Percentiles rank a stretch among this genome's conserved stretches.
Evolutionary conservation across 352 stramenopile genomes (phyloP).

Genomic region (Phytophthora pinifolia): DNA sequence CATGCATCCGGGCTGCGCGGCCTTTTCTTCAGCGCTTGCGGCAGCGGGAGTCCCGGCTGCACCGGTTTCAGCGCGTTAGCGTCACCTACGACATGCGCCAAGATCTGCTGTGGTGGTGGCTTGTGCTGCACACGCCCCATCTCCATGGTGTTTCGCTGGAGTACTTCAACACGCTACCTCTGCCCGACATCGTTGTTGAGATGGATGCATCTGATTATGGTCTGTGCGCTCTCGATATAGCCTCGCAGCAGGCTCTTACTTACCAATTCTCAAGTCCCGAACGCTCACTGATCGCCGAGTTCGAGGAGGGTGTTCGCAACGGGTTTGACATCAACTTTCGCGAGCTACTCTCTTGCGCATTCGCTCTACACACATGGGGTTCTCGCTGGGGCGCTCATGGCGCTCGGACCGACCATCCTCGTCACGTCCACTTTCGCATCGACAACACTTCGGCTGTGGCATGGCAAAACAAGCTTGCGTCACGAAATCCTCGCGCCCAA

Average conservation of each 20-base stretch:
- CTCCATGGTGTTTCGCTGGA: too few species aligned
- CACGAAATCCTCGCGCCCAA: not conserved
- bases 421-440: not conserved
- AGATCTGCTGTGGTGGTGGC: too few species aligned
- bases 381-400: not conserved
- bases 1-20: not conserved
- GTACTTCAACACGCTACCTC: too few species aligned
- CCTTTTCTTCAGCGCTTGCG: not conserved
- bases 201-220: too few species aligned
- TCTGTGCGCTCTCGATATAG: too few species aligned
- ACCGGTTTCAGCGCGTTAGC: not conserved
- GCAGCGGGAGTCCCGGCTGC: not conserved
- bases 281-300: too few species aligned
- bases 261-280: too few species aligned
- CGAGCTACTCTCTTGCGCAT: not conserved
- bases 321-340: not conserved
- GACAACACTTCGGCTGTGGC: not conserved
- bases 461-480: conserved; percentile 1
- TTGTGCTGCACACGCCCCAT: too few species aligned
- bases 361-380: not conserved
- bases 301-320: not conserved
- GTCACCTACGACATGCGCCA: too few species aligned
- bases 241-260: too few species aligned
- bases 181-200: too few species aligned
- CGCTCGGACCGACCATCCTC: too few species aligned